Evolutionary conservation across 2,329 filamentous ascomycete genomes (phyloP), one percentile per base, ranked within the genome.

Genomic region (Tothia fuscella): DNA sequence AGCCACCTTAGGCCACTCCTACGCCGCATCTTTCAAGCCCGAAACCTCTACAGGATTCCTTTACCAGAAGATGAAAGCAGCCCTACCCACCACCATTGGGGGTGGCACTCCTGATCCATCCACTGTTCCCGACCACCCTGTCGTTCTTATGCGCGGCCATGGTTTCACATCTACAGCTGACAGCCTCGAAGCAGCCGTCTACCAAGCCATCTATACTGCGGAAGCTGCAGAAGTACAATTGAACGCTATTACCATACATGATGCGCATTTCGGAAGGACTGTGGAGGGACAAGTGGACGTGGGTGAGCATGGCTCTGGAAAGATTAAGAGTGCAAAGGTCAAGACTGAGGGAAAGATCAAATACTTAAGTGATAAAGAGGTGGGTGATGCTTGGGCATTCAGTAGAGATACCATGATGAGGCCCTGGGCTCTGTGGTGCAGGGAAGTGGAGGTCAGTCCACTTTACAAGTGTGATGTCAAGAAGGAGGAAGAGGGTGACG

Each of bases 151-250:
- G 54, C 62, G 64, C 40, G 58, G 60, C 2, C 65, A 68, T 46
- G 66, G 66, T 19, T 67, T 68, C 45, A 64, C 63, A 1, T 62
- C 59, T 9, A 51, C 60, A 0, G 65, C 62, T 1, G 50, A 53
- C 2, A 55, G 56, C 6, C 62, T 68, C 42, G 59, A 66, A 48
- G 63, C 66, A 47, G 63, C 59, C 1, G 65, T 68, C 0, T 66
- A 60, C 45, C 60, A 65, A 41, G 60, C 64, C 2, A 60, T 67
- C 16, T 68, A 63, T 48, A 66, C 63, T 5, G 52, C 48, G 17
- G 53, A 57, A 41, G 55, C 56, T 29, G 65, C 66, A 2, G 55
- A 59, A 36, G 52, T 60, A 6, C 65, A 67, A 44, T 64, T 58
- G 1, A 53, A 54, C 1, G 62, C 63, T 3, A 36, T 60, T 39